phyloP scores from a whole-genome alignment of 2,329 filamentous ascomycete species.

The Tolypocladium tropicale region DNA sequence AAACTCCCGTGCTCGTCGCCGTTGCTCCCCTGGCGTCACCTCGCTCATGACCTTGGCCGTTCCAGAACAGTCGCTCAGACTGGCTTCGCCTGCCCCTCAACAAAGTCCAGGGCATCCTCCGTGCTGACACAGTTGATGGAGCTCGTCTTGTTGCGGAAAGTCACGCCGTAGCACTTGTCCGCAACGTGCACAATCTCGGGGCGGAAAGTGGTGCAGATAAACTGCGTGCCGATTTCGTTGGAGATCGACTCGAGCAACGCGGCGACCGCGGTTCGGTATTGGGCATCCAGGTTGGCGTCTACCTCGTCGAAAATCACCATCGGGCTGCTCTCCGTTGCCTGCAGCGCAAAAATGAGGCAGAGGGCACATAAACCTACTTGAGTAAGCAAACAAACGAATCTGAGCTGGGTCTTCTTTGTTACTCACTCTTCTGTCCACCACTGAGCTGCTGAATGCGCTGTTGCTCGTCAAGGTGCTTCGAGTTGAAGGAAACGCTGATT shows the following conservation, averaged over 20 bases:
- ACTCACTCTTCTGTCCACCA: constrained; percentile 91
- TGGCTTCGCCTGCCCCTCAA: constrained; percentile 64
- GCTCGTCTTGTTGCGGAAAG: constrained; percentile 88
- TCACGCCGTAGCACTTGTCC: constrained; percentile 96
- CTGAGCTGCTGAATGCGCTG: constrained; percentile 95
- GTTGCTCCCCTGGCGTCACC: background rate
- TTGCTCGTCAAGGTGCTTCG: constrained; percentile 88
- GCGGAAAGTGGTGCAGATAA: constrained; percentile 97
- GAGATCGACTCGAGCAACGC: constrained; percentile 75
- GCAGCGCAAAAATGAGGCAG: constrained; percentile 98
- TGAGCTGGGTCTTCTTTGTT: background rate
- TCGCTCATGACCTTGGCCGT: constrained; percentile 3
- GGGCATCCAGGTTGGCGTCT: constrained; percentile 93
- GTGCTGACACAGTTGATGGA: constrained; percentile 82
- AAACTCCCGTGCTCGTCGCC: background rate
- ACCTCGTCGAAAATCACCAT: constrained; percentile 99
- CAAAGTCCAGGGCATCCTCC: constrained; percentile 85
- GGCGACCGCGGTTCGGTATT: constrained; percentile 94
- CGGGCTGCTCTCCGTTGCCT: constrained; percentile 91
- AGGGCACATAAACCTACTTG: constrained; percentile 75
- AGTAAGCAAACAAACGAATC: constrained; percentile 3
- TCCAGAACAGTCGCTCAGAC: background rate
- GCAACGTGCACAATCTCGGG: constrained; percentile 93
- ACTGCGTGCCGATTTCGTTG: constrained; percentile 58
- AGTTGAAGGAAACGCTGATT: constrained; percentile 97